Evolutionary conservation across 768 basidiomycete genomes (phyloP), one percentile per base, ranked within the genome.

Genomic region (Gloeostereum incarnatum): DNA sequence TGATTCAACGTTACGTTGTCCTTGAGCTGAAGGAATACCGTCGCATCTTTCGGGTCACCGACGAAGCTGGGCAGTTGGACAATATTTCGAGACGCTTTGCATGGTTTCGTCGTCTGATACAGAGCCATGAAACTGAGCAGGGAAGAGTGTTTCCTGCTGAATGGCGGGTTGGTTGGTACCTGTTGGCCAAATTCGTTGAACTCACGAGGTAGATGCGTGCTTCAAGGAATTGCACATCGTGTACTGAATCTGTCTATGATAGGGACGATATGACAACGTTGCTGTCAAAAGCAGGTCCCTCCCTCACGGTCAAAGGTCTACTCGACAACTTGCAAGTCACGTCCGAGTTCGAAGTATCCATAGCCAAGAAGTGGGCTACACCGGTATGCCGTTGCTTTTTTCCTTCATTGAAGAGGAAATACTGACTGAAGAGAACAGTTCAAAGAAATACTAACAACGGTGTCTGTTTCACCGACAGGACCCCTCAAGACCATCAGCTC

Each of bases 21-120:
- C 70, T 93, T 11, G 89, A 96, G 48, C 69, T 99, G 18, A 89
- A 90, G 54, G 96, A 98, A 55, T 99, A 98, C 55, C 81, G 92
- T 8, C 81, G 92, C 16, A 93, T 99, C 53, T 98, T 99, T 62
- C 78, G 86, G 35, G 76, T 86, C 5, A 81, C 80, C 4, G 92
- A 96, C 45, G 96, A 98, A 59, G 91, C 96, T 2, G 96, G 94
- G 3, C 90, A 96, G 50, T 68, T 99, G 32, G 96, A 99, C 62
- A 99, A 99, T 46, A 70, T 96, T 5, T 78, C 89, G 0, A 68
- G 96, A 11, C 75, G 96, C 29, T 98, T 90, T 49, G 89, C 92
- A 3, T 99, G 93, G 92, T 98, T 97, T 61, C 69, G 85, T 16
- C 75, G 93, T 20, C 57, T 92, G 21, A 61, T 99, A 16, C 78